These are phyloP conservation scores for Debaryomyces sp. DNA, from an alignment of 1,139 yeast species.

Conservation along the genomic window DNA sequence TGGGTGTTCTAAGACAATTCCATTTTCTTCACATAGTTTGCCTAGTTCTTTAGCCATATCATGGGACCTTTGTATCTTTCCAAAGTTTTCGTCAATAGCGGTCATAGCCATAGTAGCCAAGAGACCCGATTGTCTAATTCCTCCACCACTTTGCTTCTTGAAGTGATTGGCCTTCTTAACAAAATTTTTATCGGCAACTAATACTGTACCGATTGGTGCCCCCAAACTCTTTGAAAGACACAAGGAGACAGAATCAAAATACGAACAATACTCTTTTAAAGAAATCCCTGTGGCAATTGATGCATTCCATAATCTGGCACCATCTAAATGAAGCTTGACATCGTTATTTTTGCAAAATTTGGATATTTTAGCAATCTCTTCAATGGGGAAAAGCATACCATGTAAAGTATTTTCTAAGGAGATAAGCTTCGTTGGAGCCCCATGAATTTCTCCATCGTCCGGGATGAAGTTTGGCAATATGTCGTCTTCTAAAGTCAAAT, in stretches of 20 bases:
- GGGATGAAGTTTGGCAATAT: constrained; percentile 42
- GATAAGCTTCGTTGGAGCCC: constrained; percentile 50
- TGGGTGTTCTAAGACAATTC: constrained; percentile 39
- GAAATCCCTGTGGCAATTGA: constrained; percentile 46
- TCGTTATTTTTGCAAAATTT: constrained; percentile 37
- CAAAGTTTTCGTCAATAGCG: constrained; percentile 43
- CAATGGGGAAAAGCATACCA: constrained; percentile 47
- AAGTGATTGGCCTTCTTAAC: constrained; percentile 49
- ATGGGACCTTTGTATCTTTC: constrained; percentile 50
- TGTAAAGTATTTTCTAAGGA: constrained; percentile 50
- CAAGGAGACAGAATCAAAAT: constrained; percentile 48
- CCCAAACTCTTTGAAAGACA: constrained; percentile 50
- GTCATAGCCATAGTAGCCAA: constrained; percentile 44
- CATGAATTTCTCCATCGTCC: constrained; percentile 51
- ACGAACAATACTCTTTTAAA: constrained; percentile 39
- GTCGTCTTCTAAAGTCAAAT: constrained; percentile 45
- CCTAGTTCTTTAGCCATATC: constrained; percentile 56
- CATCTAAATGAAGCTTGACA: constrained; percentile 46
- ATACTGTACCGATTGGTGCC: constrained; percentile 50
- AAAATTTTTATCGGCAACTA: constrained; percentile 36
- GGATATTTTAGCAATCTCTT: constrained; percentile 42
- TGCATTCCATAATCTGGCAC: constrained; percentile 53
- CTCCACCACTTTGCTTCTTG: constrained; percentile 51
- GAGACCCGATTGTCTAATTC: constrained; percentile 49
- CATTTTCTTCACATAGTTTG: constrained; percentile 37